Conservation (phyloP, 345 rosid genomes). For the Durio zibethinus region DNA sequence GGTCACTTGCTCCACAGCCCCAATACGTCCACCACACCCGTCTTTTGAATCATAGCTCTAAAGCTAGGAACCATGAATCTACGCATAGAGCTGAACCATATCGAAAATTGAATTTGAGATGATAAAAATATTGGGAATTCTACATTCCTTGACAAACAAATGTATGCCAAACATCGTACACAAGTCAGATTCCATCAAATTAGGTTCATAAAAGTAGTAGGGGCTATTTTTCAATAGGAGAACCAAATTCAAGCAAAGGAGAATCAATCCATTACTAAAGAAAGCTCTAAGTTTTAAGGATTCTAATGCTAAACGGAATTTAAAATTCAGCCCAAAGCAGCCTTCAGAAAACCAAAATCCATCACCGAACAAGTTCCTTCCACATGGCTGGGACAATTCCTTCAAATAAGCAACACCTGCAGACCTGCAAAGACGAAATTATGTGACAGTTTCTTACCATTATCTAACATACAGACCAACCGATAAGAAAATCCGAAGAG, state of each 20-base stretch:
- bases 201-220: background rate
- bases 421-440: constrained; percentile 40
- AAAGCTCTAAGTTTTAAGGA: constrained; percentile 22
- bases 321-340: constrained; percentile 25
- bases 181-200: background rate
- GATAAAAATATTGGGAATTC: background rate
- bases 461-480: constrained; percentile 26
- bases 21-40: too few species aligned
- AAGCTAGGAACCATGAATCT: background rate
- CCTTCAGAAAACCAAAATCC: constrained; percentile 25
- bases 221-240: constrained; percentile 22
- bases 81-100: background rate
- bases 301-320: constrained; percentile 27
- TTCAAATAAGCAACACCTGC: constrained; percentile 40
- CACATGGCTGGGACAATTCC: constrained; percentile 27
- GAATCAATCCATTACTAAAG: constrained; percentile 16
- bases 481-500: constrained; percentile 18
- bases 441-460: constrained; percentile 38
- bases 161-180: constrained; percentile 8
- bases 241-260: constrained; percentile 18
- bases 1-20: background rate
- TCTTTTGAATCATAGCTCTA: too few species aligned
- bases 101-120: background rate
- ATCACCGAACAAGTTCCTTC: constrained; percentile 22
- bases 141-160: background rate